Conservation (phyloP, 2,329 filamentous ascomycete species). For the Aspergillus luchuensis region DNA sequence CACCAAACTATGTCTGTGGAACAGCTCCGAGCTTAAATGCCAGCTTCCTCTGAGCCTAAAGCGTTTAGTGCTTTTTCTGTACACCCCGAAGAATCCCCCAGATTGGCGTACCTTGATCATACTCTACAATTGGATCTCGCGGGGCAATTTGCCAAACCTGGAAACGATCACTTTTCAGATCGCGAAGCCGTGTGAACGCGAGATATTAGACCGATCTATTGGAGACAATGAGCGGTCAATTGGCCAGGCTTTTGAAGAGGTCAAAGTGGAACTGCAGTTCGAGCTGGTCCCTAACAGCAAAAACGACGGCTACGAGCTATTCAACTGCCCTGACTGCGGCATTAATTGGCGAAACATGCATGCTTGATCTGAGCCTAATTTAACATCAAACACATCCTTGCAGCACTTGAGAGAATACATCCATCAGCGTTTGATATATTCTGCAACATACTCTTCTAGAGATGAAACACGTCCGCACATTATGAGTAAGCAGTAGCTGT, state of each 20-base stretch:
- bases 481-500: no score
- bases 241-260: background rate
- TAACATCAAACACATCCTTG: rapidly evolving
- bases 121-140: background rate
- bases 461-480: no score
- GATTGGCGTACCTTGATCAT: background rate
- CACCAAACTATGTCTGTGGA: background rate
- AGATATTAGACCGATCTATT: background rate
- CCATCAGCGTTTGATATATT: no score
- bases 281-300: background rate
- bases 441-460: no score
- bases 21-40: background rate
- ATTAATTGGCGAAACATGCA: background rate
- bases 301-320: background rate
- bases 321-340: conserved; percentile 1
- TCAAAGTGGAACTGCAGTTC: background rate
- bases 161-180: background rate
- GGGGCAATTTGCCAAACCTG: background rate
- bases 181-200: background rate
- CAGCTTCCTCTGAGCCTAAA: conserved; percentile 1
- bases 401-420: no score
- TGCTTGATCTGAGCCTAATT: no score
- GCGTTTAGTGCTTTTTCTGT: background rate
- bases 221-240: background rate
- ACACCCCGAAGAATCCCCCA: background rate